Percentiles rank a stretch among this genome's conserved stretches.
Evolutionary conservation across 257 asterid genomes (phyloP).

Genomic region (Ilex asprella): DNA sequence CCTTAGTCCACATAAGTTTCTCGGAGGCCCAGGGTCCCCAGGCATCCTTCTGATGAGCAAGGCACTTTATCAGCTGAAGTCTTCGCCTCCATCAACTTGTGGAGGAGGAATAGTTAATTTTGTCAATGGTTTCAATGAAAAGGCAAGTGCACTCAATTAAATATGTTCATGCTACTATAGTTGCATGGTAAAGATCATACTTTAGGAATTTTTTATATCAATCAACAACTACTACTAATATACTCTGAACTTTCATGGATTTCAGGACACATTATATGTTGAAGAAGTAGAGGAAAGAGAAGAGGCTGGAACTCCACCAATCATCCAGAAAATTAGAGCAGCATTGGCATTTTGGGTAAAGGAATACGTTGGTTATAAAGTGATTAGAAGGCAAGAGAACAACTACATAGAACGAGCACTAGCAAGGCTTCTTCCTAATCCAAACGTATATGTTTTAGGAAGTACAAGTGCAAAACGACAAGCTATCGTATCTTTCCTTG

Average conservation of each 20-base stretch:
- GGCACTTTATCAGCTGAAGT: slow-evolving; percentile 37
- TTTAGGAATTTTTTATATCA: too few relatives aligned
- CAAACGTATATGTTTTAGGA: slow-evolving; percentile 39
- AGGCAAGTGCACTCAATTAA: slow-evolving; percentile 24
- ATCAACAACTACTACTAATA: too few relatives aligned
- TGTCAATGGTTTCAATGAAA: slow-evolving; percentile 34
- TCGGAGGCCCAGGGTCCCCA: slow-evolving; percentile 81
- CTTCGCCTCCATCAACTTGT: slow-evolving; percentile 63
- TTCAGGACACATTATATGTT: slow-evolving; percentile 52
- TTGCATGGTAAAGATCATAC: too few relatives aligned
- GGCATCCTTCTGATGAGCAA: slow-evolving; percentile 53
- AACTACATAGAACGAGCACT: slow-evolving; percentile 33
- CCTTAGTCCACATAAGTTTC: slow-evolving; percentile 55
- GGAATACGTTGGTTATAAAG: slow-evolving; percentile 41
- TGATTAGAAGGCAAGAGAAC: slow-evolving; percentile 33
- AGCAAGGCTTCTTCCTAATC: slow-evolving; percentile 34
- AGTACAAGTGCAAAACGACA: slow-evolving; percentile 37
- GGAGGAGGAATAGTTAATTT: slow-evolving; percentile 69
- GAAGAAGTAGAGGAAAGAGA: slow-evolving; percentile 63
- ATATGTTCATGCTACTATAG: neutral
- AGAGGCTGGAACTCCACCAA: slow-evolving; percentile 73
- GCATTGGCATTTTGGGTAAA: slow-evolving; percentile 59
- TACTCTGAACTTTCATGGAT: neutral
- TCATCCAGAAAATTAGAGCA: slow-evolving; percentile 56
- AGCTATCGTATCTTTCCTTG: slow-evolving; percentile 53